Conservation (phyloP, 2,329 filamentous ascomycete genomes). For the Graphiopsis chlorocephala region DNA sequence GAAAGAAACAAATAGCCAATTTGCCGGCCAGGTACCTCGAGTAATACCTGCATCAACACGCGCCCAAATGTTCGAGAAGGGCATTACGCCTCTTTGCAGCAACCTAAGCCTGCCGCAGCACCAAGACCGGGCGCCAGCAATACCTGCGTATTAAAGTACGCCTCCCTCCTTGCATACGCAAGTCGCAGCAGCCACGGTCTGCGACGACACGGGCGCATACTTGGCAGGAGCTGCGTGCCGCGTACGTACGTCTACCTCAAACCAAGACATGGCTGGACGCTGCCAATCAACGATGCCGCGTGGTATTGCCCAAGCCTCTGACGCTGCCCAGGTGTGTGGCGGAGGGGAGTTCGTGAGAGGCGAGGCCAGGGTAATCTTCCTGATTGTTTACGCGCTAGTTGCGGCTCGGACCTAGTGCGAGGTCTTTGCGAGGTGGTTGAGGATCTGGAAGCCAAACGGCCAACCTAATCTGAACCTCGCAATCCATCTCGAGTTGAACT, state of each 20-base stretch:
- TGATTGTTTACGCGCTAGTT: background rate
- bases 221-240: background rate
- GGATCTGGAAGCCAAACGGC: background rate
- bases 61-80: slow-evolving; percentile 1
- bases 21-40: background rate
- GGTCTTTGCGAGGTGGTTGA: background rate
- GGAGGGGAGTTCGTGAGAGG: background rate
- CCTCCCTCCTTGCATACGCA: background rate
- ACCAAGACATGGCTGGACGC: background rate
- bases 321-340: slow-evolving; percentile 8
- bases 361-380: background rate
- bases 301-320: background rate
- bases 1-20: background rate
- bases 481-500: background rate
- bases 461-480: background rate
- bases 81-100: slow-evolving; percentile 3
- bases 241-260: background rate
- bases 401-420: background rate
- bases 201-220: background rate
- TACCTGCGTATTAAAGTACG: background rate
- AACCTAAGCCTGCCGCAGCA: background rate
- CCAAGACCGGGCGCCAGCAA: background rate
- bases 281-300: background rate
- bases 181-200: background rate
- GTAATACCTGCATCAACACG: background rate